phyloP scores from a whole-genome alignment of 2,329 filamentous ascomycete species.

The Penicillium expansum region DNA sequence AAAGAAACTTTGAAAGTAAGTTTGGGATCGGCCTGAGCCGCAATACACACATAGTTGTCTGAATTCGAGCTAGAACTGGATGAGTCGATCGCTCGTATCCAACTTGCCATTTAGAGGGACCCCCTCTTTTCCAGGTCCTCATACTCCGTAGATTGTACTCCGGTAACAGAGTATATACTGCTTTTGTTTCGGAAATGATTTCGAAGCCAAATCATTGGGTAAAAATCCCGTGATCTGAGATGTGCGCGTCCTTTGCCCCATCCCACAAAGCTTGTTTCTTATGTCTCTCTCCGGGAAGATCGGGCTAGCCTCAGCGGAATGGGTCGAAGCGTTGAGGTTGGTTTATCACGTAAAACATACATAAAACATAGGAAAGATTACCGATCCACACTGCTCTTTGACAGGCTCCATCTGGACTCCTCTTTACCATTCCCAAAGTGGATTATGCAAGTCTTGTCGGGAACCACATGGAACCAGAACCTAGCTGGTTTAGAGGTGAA shows the following conservation, averaged over 20 bases:
- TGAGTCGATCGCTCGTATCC: conserved; percentile 22
- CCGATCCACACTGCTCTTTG: background rate
- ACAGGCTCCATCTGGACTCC: background rate
- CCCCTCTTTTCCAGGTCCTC: too few relatives aligned
- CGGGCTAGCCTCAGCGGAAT: conserved; percentile 10
- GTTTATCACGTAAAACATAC: too few relatives aligned
- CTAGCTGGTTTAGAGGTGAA: background rate
- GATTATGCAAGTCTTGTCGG: background rate
- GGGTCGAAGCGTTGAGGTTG: background rate
- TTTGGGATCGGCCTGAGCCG: conserved; percentile 25
- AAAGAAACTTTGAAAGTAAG: background rate
- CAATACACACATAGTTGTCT: conserved; percentile 1
- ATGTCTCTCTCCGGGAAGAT: conserved; percentile 9
- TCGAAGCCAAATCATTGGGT: background rate
- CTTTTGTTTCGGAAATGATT: background rate
- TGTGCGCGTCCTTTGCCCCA: background rate
- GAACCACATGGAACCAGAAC: background rate
- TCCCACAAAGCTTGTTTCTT: conserved; percentile 20
- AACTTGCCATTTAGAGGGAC: conserved; percentile 4
- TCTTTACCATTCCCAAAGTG: background rate
- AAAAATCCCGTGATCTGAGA: background rate
- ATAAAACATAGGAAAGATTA: conserved; percentile 5
- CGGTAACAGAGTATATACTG: background rate
- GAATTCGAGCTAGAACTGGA: background rate
- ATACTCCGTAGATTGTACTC: background rate